Evolutionary conservation across 2,329 filamentous ascomycete genomes (phyloP), one percentile per base, ranked within the genome.

Genomic region (Penicillium sp.): DNA sequence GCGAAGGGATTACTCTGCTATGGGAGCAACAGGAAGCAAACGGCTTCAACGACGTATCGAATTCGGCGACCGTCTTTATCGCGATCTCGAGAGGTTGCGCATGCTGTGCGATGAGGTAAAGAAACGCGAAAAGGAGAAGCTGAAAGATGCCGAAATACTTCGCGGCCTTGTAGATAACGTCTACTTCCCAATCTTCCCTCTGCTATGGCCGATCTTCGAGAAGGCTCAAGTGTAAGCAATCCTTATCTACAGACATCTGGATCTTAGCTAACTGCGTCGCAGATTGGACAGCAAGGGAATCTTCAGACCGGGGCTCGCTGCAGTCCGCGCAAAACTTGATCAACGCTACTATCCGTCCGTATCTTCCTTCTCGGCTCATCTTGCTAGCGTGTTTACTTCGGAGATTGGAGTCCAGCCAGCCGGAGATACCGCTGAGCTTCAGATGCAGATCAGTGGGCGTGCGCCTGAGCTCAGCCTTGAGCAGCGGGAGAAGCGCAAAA

Each of bases 1-100:
- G 2, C 87, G 95, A 56, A 90, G 95, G 62, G 94, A 98, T 77
- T 99, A 97, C 77, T 91, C 91, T n/a, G 90, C 91, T 44, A 97
- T 98, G 92, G 95, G 95, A 7, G 88, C 91, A 46, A 89, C 88
- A 51, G 95, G 95, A 58, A 88, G 90, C 70, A 86, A 90, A 29
- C 86, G 92, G 53, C 83, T 99, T 31, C 84, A 90, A 55, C 86
- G 93, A 61, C 89, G 95, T 49, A 93, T 98, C 68, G 91, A 94
- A 65, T 99, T 99, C 75, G 93, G 92, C 7, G 85, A 93, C 68
- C 85, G 83, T 45, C 71, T 80, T 35, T 76, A 73, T 64, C 68
- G 71, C 60, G 93, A 98, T 73, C 87, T 99, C 64, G 89, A 91
- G 65, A 88, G 89, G 71, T 83, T 98, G 61, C 89, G 89, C 64